These are phyloP conservation scores for Sclerotinia minor DNA, from an alignment of 2,329 filamentous ascomycete genomes.

Conservation along the genomic window DNA sequence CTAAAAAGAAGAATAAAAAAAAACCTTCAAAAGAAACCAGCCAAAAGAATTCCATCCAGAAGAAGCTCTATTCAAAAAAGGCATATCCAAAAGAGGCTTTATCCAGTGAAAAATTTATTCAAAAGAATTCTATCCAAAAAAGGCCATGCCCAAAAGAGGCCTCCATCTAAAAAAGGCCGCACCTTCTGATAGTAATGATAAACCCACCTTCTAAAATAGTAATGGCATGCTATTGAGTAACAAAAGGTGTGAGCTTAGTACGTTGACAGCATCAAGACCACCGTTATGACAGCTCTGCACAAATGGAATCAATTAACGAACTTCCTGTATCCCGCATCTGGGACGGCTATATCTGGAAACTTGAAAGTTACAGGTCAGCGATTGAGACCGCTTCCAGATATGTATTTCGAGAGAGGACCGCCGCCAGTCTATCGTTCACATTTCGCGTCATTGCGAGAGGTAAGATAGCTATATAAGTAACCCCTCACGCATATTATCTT, in stretches of 20 bases:
- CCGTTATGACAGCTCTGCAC: too few relatives aligned
- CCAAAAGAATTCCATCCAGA: too few relatives aligned
- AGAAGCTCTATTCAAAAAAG: too few relatives aligned
- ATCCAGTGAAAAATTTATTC: too few relatives aligned
- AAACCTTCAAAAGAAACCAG: too few relatives aligned
- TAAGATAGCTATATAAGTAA: constrained; percentile 6
- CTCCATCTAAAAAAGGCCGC: too few relatives aligned
- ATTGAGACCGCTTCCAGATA: constrained; percentile 12
- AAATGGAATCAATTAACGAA: too few relatives aligned
- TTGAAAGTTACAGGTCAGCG: not conserved
- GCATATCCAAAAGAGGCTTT: too few relatives aligned
- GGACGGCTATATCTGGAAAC: not conserved
- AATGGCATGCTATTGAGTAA: not conserved
- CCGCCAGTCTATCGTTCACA: not conserved
- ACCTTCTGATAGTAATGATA: not conserved
- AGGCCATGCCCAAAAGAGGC: too few relatives aligned
- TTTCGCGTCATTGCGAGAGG: not conserved
- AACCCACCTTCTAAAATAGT: not conserved
- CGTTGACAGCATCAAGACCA: not conserved
- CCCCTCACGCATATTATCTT: not conserved
- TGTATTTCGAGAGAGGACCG: not conserved
- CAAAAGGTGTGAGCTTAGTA: not conserved
- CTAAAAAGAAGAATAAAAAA: too few relatives aligned
- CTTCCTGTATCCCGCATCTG: not conserved
- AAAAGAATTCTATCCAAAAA: too few relatives aligned